Base-by-base conservation (phyloP, 805 yeast species). In the Priceomyces medius region DNA sequence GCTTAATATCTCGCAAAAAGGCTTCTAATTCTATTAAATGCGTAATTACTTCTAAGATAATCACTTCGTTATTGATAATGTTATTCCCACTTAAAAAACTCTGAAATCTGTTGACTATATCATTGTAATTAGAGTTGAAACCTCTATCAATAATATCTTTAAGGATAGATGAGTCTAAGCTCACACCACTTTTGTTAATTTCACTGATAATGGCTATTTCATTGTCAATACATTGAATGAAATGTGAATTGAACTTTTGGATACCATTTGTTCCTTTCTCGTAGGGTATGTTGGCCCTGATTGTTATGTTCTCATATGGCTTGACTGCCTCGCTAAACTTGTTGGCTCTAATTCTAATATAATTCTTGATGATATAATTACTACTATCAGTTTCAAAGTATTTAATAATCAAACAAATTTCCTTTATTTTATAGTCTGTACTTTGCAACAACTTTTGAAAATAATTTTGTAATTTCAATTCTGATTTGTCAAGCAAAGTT, bases 241-340 rank as follows among this genome's bases (percentile, higher is more conserved):
- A 54, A 2, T 80, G 83, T 32, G 73, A 76, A 7, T 79, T 71
- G 55, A 79, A 83, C 33, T 60, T 59, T 7, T 63, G 64, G 24
- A 85, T 72, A 7, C 88, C 85, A 58, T 74, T 80, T 38, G 76
- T 73, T 3, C 81, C 87, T 56, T 71, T 78, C 55, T 77, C 81
- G 59, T 77, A 85, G 1, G 79, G 84, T 8, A 65, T 70, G 3
- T 44, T 48, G 3, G 62, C 32, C 44, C 66, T 73, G 20, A 61
- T 58, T 14, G 78, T 75, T 39, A 68, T 68, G 0, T 76, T 69
- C 35, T 74, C 80, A 29, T 74, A 46, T 9, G 69, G 67, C 4
- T 67, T 72, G 58, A 82, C 58, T 32, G 69, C 64, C 20, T 67
- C 73, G 2, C 58, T 45, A 20, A 81, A 63, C 24, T 66, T 62